phyloP scores from a whole-genome alignment of 768 basidiomycete genomes.

The Leccinellum rugosiceps region DNA sequence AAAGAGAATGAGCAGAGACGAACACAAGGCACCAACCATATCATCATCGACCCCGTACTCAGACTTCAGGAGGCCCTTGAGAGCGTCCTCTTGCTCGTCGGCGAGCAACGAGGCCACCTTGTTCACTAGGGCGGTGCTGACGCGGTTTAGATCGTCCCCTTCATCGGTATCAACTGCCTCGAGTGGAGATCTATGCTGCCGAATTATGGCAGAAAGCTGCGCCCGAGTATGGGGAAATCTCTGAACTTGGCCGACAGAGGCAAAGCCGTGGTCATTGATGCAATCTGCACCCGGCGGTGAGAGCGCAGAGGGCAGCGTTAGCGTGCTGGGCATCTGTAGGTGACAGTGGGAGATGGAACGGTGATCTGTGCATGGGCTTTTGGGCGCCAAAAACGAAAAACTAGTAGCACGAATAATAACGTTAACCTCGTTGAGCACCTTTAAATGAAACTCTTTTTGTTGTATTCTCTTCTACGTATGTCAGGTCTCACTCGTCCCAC shows the following conservation, averaged over 20 bases:
- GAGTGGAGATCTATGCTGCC: slow-evolving; percentile 58
- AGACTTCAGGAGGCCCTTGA: slow-evolving; percentile 71
- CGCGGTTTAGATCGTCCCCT: slow-evolving; percentile 47
- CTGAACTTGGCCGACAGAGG: slow-evolving; percentile 20
- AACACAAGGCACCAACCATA: slow-evolving; percentile 44
- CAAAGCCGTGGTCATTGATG: slow-evolving; percentile 18
- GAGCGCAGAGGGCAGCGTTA: slow-evolving; percentile 21
- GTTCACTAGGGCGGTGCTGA: slow-evolving; percentile 63
- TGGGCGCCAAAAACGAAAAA: slow-evolving; percentile 9
- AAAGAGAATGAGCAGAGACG: slow-evolving; percentile 15
- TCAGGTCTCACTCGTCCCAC: slow-evolving; percentile 55
- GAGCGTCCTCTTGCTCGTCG: slow-evolving; percentile 83
- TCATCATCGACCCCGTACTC: slow-evolving; percentile 69
- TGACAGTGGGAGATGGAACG: slow-evolving; percentile 15
- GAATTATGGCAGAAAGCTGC: slow-evolving; percentile 69
- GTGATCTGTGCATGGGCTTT: slow-evolving; percentile 25
- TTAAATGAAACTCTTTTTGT: slow-evolving; percentile 2
- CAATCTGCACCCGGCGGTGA: slow-evolving; percentile 5
- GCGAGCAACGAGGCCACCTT: slow-evolving; percentile 69
- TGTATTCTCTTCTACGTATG: background rate
- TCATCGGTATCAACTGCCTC: slow-evolving; percentile 63
- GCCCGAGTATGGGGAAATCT: slow-evolving; percentile 83
- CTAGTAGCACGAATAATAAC: slow-evolving; percentile 21
- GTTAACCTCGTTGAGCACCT: slow-evolving; percentile 5
- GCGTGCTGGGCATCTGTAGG: slow-evolving; percentile 23